phyloP scores from a whole-genome alignment of 2,329 filamentous ascomycete species.

The Aureobasidium sp. region DNA sequence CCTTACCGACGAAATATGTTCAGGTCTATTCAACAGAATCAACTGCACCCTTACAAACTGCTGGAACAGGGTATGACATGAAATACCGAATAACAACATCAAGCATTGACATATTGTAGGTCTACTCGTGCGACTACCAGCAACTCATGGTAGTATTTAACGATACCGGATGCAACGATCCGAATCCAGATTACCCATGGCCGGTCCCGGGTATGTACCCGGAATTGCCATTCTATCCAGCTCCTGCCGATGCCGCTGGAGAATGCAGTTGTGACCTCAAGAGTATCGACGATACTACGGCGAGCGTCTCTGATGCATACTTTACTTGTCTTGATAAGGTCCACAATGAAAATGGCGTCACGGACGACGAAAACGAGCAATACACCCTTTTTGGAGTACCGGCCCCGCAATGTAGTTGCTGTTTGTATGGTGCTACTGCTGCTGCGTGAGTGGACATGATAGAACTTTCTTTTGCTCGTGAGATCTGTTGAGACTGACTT shows the following conservation, averaged over 20 bases:
- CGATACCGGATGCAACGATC: neutral
- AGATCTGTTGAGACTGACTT: neutral
- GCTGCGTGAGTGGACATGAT: neutral
- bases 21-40: neutral
- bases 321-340: neutral
- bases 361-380: neutral
- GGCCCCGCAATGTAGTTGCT: neutral
- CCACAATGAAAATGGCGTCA: neutral
- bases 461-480: too few species aligned
- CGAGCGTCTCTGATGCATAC: neutral
- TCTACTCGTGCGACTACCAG: constrained; percentile 10
- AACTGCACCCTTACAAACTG: constrained; percentile 1
- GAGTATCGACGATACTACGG: neutral
- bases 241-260: neutral
- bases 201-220: too few species aligned
- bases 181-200: too few species aligned
- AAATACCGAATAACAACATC: neutral
- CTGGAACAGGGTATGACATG: constrained; percentile 8
- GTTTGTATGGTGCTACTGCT: neutral
- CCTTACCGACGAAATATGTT: neutral
- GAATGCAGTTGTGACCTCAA: constrained; percentile 2
- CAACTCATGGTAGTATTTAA: neutral
- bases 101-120: neutral
- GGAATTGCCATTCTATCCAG: neutral
- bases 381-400: neutral